Percentiles rank a stretch among this genome's conserved stretches.
These are phyloP conservation scores for Chytriomyces confervae DNA, from an alignment of 192 early-diverging fungal species.

Conservation along the genomic window DNA sequence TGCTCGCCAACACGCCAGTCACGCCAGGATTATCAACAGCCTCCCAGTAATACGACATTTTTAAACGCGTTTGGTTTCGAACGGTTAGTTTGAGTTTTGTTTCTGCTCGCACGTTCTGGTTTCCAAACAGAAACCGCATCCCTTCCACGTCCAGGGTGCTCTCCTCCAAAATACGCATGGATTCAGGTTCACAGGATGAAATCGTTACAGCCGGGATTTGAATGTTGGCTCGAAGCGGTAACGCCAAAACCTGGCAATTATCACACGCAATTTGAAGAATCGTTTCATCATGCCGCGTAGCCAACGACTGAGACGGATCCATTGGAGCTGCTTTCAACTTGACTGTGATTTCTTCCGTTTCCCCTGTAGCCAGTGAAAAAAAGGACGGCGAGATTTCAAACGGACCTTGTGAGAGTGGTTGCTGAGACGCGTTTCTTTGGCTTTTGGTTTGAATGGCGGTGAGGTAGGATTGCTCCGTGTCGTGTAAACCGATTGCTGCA, in stretches of 20 bases:
- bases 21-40: constrained; percentile 38
- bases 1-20: not conserved
- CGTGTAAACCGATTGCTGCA: constrained; percentile 22
- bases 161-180: constrained; percentile 19
- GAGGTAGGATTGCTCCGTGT: constrained; percentile 1
- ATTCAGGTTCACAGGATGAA: not conserved
- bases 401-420: constrained; percentile 22
- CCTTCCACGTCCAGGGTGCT: constrained; percentile 12
- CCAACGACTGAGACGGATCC: constrained; percentile 5
- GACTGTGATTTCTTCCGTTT: constrained; percentile 39
- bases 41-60: constrained; percentile 49
- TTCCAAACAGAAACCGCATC: constrained; percentile 33
- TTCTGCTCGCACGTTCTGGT: constrained; percentile 45
- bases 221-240: constrained; percentile 44
- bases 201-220: constrained; percentile 44
- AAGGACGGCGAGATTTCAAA: constrained; percentile 52
- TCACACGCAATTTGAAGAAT: constrained; percentile 53
- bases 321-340: constrained; percentile 27
- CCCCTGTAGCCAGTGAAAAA: constrained; percentile 42
- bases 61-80: constrained; percentile 42
- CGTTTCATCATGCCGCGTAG: constrained; percentile 28
- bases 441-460: not conserved
- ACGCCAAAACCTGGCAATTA: constrained; percentile 50
- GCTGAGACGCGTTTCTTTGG: constrained; percentile 6
- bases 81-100: constrained; percentile 42